These are phyloP conservation scores for Uronychia binucleata DNA, from an alignment of 73 alveolate genomes.

Conservation along the genomic window DNA sequence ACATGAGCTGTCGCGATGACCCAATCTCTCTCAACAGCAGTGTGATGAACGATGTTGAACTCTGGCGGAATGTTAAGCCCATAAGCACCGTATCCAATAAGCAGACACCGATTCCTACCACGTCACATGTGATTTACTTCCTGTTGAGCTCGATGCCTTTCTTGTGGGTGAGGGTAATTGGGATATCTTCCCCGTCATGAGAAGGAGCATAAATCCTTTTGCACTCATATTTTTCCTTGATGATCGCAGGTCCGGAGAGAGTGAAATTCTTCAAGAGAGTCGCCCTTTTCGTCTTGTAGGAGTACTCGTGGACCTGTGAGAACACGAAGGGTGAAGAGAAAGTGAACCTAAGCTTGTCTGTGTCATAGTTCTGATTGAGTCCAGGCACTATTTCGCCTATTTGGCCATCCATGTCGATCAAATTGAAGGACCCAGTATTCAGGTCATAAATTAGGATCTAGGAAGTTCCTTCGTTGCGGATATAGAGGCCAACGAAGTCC, in stretches of 20 bases:
- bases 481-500: conserved; percentile 74
- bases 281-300: conserved; percentile 43
- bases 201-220: conserved; percentile 71
- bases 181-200: conserved; percentile 82
- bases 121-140: background rate
- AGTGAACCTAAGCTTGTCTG: conserved; percentile 55
- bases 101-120: conserved; percentile 17
- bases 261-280: conserved; percentile 43
- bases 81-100: conserved; percentile 87
- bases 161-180: conserved; percentile 72
- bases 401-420: conserved; percentile 47
- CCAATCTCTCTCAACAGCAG: conserved; percentile 91
- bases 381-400: conserved; percentile 78
- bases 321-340: conserved; percentile 74
- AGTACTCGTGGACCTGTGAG: conserved; percentile 61
- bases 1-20: conserved; percentile 87
- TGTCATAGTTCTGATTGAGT: conserved; percentile 66
- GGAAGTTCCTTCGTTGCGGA: conserved; percentile 64
- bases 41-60: conserved; percentile 63
- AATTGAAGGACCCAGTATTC: conserved; percentile 21
- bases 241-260: conserved; percentile 72
- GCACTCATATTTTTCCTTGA: conserved; percentile 60
- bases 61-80: conserved; percentile 68
- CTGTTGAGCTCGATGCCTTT: conserved; percentile 43
- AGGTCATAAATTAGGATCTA: conserved; percentile 66